Base-by-base conservation (phyloP, 176 grass and related monocot species). In the Carex cristatella region DNA sequence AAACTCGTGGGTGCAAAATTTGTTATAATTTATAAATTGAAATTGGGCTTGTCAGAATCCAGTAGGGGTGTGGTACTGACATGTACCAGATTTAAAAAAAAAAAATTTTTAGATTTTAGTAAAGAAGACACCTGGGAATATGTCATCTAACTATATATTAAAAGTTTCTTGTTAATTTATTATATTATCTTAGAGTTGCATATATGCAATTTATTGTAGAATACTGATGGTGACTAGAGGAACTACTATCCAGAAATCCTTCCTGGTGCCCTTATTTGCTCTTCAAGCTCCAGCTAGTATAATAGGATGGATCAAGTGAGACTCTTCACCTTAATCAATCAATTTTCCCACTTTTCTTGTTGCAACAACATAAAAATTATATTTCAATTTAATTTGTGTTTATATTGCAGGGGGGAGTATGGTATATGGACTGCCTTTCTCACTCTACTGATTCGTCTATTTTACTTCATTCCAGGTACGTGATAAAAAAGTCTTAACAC, bases 241-340 rank as follows among this genome's bases (percentile, higher is more conserved):
- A 84, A 98, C 96, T 13, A 80, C 91, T 8, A 94, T 98, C 80
- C 86, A 92, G 64, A 98, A 98, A 88, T 94, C 93, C 18, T 95
- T 98, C 79, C 96, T 98, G 58, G 93, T 95, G 57, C 96, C 96
- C 7, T 85, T 98, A 64, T 91, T 98, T 85, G 91, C 88, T 80
- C 61, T 98, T 79, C 93, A 89, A 91, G 93, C 96, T 81, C 96
- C 96, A 80, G 5, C 55, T 53, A 89, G 81, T 80, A 62, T 95
- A 59, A 89, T 99, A 57, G 89, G 91, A 65, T 99, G 96, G 96
- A 94, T 99, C 85, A 95, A 95, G 96, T 99, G 86, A 98, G 93
- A 79, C 83, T 42, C 30, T 28, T 5, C 77, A 81, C 48, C 69
- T 79, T 82, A 60, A 33, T 84, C 28, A 46, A 71, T 73, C 13